These are phyloP conservation scores for Stephania cephalantha DNA, from an alignment of 164 flowering plant species.

Conservation along the genomic window DNA sequence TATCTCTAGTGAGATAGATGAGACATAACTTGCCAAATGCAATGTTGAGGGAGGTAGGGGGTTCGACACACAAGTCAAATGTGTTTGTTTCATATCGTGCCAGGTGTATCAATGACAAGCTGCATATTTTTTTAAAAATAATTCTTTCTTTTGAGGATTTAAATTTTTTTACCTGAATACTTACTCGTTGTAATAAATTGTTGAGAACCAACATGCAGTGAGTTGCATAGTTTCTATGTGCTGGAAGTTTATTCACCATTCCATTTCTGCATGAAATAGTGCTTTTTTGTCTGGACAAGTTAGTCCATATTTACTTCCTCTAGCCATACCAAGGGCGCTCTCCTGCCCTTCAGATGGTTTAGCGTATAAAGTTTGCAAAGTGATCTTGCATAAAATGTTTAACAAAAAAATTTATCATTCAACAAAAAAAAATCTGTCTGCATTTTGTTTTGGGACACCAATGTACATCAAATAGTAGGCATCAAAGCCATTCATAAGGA, in stretches of 20 bases:
- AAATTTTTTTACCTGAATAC: constrained; percentile 38
- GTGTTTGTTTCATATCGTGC: too few relatives aligned
- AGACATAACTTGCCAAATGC: too few relatives aligned
- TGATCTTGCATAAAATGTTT: not conserved
- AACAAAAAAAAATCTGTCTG: too few relatives aligned
- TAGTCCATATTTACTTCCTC: constrained; percentile 18
- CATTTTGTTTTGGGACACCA: too few relatives aligned
- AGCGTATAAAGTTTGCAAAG: not conserved
- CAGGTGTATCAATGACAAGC: not conserved
- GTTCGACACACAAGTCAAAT: too few relatives aligned
- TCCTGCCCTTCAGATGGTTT: not conserved
- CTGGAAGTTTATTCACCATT: constrained; percentile 56
- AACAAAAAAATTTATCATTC: too few relatives aligned
- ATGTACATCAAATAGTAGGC: too few relatives aligned
- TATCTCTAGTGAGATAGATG: too few relatives aligned
- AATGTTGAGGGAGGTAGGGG: too few relatives aligned
- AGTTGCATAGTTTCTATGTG: constrained; percentile 51
- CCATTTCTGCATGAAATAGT: constrained; percentile 55
- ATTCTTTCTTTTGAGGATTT: too few relatives aligned
- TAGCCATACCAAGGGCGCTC: constrained; percentile 17
- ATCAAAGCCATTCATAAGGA: too few relatives aligned
- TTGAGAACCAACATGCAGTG: constrained; percentile 65
- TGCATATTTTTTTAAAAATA: not conserved
- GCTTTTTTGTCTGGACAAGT: constrained; percentile 34
- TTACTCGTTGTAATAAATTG: constrained; percentile 60